phyloP scores from a whole-genome alignment of 2,329 filamentous ascomycete genomes.

The Cladosporium sp. region DNA sequence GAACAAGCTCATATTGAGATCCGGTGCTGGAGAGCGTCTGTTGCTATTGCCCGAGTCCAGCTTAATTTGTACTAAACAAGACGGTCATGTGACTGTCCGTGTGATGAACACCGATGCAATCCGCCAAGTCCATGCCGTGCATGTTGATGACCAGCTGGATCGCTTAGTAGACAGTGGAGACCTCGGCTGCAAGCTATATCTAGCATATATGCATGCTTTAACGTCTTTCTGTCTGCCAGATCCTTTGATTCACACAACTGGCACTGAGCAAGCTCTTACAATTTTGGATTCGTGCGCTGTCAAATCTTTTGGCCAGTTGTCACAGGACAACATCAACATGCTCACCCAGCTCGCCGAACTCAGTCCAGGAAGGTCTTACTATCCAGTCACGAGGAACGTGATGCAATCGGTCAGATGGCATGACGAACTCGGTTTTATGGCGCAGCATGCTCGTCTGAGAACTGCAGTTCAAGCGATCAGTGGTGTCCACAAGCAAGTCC shows the following conservation, averaged over 20 bases:
- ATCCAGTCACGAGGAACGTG: conserved; percentile 42
- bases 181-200: conserved; percentile 40
- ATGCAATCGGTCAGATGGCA: conserved; percentile 52
- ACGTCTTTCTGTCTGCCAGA: conserved; percentile 62
- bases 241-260: conserved; percentile 58
- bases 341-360: conserved; percentile 35
- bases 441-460: conserved; percentile 45
- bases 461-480: conserved; percentile 27
- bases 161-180: conserved; percentile 56
- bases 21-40: conserved; percentile 44
- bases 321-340: conserved; percentile 21
- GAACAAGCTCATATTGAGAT: conserved; percentile 57
- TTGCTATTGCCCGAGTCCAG: conserved; percentile 49
- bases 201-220: conserved; percentile 58
- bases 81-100: conserved; percentile 42
- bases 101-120: conserved; percentile 44
- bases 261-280: conserved; percentile 55
- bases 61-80: conserved; percentile 43
- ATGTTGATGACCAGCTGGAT: conserved; percentile 55
- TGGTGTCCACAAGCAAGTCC: too few relatives aligned
- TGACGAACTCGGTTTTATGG: conserved; percentile 36
- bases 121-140: conserved; percentile 55
- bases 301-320: conserved; percentile 28
- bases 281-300: conserved; percentile 27
- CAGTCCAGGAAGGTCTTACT: conserved; percentile 43